phyloP scores from a whole-genome alignment of 2,329 filamentous ascomycete species.

The Aspergillus clavatus region DNA sequence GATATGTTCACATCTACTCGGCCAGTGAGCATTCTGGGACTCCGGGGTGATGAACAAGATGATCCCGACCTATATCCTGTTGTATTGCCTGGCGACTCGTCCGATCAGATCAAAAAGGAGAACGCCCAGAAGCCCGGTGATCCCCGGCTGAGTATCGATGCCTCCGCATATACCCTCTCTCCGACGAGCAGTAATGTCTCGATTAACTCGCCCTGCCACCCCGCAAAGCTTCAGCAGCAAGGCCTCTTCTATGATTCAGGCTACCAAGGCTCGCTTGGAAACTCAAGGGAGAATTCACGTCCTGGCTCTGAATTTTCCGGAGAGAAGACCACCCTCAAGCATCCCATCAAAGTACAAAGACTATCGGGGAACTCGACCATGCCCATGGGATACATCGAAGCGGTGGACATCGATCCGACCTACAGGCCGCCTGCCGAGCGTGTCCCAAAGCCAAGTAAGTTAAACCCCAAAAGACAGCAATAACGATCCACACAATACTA shows the following conservation, averaged over 20 bases:
- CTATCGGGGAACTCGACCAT: slow-evolving; percentile 26
- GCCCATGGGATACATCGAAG: slow-evolving; percentile 81
- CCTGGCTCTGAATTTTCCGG: slow-evolving; percentile 17
- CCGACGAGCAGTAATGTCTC: slow-evolving; percentile 40
- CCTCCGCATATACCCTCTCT: slow-evolving; percentile 34
- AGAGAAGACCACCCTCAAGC: slow-evolving; percentile 18
- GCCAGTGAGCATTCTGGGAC: slow-evolving; percentile 38
- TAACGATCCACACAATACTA: slow-evolving; percentile 21
- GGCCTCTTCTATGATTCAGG: slow-evolving; percentile 17
- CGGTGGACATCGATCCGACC: slow-evolving; percentile 77
- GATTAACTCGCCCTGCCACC: slow-evolving; percentile 31
- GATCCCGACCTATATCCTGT: slow-evolving; percentile 44
- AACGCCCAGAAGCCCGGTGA: slow-evolving; percentile 28
- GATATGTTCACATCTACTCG: slow-evolving; percentile 46
- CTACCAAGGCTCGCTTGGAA: slow-evolving; percentile 20
- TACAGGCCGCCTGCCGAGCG: slow-evolving; percentile 77
- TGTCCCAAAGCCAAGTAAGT: slow-evolving; percentile 60
- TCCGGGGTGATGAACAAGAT: slow-evolving; percentile 42
- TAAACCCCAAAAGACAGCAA: not conserved
- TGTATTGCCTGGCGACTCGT: slow-evolving; percentile 29
- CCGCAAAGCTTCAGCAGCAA: slow-evolving; percentile 14
- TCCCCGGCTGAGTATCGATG: slow-evolving; percentile 30
- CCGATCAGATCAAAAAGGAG: slow-evolving; percentile 29
- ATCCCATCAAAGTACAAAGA: slow-evolving; percentile 31
- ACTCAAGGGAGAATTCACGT: slow-evolving; percentile 22